phyloP scores from a whole-genome alignment of 306 rosid genomes.

The Mimosa bimucronata region DNA sequence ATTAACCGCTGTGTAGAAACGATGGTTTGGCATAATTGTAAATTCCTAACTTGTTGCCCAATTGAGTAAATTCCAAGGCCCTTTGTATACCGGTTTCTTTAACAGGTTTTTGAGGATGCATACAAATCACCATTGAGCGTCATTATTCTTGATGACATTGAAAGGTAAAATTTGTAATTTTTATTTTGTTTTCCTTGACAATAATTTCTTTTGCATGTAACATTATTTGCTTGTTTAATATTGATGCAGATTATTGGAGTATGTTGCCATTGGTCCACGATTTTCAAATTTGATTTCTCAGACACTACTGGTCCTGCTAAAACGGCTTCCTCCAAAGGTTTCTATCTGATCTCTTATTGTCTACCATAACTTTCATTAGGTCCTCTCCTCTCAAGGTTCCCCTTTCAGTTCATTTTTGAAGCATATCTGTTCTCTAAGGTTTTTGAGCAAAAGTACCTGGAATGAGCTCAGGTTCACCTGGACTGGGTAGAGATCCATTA shows the following conservation, averaged over 20 bases:
- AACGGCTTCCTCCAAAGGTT: slow-evolving; percentile 97
- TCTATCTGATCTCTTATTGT: slow-evolving; percentile 24
- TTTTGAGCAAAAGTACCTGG: slow-evolving; percentile 13
- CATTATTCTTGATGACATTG: slow-evolving; percentile 93
- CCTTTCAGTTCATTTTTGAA: slow-evolving; percentile 28
- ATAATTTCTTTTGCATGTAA: slow-evolving; percentile 2
- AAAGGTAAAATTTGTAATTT: slow-evolving; percentile 59
- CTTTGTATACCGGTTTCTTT: slow-evolving; percentile 25
- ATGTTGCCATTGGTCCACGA: slow-evolving; percentile 91
- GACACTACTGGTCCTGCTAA: slow-evolving; percentile 82
- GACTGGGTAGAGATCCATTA: background rate
- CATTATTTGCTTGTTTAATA: slow-evolving; percentile 18
- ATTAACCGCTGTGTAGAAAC: background rate
- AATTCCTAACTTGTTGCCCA: slow-evolving; percentile 24
- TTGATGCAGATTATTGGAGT: slow-evolving; percentile 78
- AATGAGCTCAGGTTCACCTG: slow-evolving; percentile 16
- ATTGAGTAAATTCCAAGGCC: slow-evolving; percentile 32
- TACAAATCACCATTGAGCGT: slow-evolving; percentile 97
- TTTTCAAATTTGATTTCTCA: slow-evolving; percentile 89
- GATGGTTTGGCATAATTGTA: slow-evolving; percentile 18
- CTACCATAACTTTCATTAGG: background rate
- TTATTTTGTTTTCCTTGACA: slow-evolving; percentile 38
- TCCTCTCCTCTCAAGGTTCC: background rate
- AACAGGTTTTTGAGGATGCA: slow-evolving; percentile 96
- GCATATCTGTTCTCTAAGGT: slow-evolving; percentile 22